A percentile compares a stretch with the other conserved stretches of the same genome.
These are phyloP conservation scores for Spinellus fusiger DNA, from an alignment of 192 early-diverging fungal species.

Conservation along the genomic window DNA sequence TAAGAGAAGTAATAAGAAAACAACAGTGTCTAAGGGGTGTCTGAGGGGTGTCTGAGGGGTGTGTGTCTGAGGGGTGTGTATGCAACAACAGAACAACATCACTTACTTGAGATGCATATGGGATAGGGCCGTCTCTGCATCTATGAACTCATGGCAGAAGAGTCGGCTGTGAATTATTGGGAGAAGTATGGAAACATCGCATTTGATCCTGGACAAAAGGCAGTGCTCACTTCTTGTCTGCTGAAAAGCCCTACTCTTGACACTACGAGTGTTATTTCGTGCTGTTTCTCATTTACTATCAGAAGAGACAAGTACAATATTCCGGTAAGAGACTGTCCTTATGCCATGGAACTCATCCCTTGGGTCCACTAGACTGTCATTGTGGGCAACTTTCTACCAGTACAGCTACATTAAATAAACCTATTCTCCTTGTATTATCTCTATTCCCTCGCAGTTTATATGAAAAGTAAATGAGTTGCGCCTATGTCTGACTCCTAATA, in stretches of 20 bases:
- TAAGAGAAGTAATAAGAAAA: constrained; percentile 61
- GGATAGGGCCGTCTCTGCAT: constrained; percentile 22
- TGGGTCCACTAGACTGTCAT: constrained; percentile 40
- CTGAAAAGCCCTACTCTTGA: constrained; percentile 54
- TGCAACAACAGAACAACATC: no score
- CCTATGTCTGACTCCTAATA: no score
- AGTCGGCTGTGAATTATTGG: constrained; percentile 94
- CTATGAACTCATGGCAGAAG: constrained; percentile 75
- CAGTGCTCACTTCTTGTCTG: constrained; percentile 89
- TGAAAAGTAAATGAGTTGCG: neutral
- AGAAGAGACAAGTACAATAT: constrained; percentile 94
- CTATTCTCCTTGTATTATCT: no score
- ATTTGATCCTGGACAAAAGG: constrained; percentile 95
- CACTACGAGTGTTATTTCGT: constrained; percentile 53
- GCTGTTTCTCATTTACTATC: constrained; percentile 96
- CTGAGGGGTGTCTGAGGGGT: neutral
- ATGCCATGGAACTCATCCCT: neutral
- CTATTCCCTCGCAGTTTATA: no score
- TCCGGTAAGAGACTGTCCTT: constrained; percentile 19
- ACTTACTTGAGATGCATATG: neutral
- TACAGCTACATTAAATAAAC: constrained; percentile 29
- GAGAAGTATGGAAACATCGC: constrained; percentile 97
- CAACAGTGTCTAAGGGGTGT: no score
- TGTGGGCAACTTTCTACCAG: constrained; percentile 66
- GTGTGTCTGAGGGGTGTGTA: neutral